Evolutionary conservation across 805 yeast species (phyloP).

Genomic region (Brettanomyces anomalus): DNA sequence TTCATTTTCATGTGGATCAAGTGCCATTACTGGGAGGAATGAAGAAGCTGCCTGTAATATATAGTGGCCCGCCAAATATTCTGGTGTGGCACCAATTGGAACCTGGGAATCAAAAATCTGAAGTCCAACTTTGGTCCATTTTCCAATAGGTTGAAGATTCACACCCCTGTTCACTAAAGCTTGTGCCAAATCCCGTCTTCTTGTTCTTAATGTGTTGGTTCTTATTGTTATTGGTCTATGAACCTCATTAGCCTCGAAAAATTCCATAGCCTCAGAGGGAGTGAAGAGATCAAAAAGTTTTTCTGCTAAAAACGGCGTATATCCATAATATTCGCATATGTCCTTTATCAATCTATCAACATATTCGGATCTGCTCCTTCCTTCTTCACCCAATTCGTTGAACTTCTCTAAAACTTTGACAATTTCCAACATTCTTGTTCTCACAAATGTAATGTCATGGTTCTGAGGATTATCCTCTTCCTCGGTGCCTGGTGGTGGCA

Average conservation of each 20-base stretch:
- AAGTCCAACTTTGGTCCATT: conserved; percentile 97
- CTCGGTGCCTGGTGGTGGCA: conserved; percentile 66
- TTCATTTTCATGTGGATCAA: conserved; percentile 95
- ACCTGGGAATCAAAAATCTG: conserved; percentile 97
- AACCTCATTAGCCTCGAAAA: conserved; percentile 96
- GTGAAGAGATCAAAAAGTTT: conserved; percentile 85
- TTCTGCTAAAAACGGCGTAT: conserved; percentile 85
- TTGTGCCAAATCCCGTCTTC: conserved; percentile 94
- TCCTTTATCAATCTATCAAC: conserved; percentile 70
- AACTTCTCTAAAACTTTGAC: conserved; percentile 91
- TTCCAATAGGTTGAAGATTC: conserved; percentile 91
- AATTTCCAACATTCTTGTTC: conserved; percentile 93
- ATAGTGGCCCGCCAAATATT: conserved; percentile 95
- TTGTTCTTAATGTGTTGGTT: conserved; percentile 91
- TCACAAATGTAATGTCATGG: conserved; percentile 68
- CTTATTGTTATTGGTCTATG: conserved; percentile 95
- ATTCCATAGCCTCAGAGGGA: conserved; percentile 95
- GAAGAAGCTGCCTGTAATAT: conserved; percentile 98
- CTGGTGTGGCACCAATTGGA: conserved; percentile 99
- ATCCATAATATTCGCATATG: conserved; percentile 90
- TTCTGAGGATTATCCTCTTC: conserved; percentile 29
- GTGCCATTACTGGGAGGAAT: conserved; percentile 94
- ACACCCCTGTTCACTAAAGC: conserved; percentile 94
- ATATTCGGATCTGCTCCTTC: conserved; percentile 79
- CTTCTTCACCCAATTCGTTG: conserved; percentile 73